Evolutionary conservation across 257 asterid species (phyloP).

Genomic region (Paulownia fortunei): DNA sequence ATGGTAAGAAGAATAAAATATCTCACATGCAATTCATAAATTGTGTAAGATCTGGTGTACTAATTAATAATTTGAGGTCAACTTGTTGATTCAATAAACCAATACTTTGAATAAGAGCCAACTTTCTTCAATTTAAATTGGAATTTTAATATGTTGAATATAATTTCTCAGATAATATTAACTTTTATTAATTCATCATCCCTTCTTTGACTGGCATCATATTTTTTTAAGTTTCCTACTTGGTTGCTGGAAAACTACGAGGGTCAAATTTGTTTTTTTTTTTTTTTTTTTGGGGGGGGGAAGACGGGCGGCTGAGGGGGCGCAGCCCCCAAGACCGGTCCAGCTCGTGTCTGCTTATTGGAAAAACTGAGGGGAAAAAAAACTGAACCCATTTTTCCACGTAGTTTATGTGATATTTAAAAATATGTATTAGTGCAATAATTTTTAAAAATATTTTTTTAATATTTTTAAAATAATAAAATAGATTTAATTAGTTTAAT

Average conservation of each 20-base stretch:
- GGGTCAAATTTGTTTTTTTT: too few relatives aligned
- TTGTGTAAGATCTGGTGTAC: background rate
- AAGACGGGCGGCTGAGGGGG: background rate
- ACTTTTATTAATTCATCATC: background rate
- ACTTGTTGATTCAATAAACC: background rate
- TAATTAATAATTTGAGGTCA: background rate
- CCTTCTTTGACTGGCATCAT: background rate
- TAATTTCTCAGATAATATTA: background rate
- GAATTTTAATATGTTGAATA: background rate
- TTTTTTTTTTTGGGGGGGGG: too few relatives aligned
- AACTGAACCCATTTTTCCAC: too few relatives aligned
- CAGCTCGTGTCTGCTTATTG: background rate
- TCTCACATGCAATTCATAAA: background rate
- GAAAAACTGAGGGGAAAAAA: too few relatives aligned
- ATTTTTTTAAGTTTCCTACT: background rate
- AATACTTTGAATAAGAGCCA: background rate
- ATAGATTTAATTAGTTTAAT: too few relatives aligned
- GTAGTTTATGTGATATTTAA: too few relatives aligned
- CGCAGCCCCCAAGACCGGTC: background rate
- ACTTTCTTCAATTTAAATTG: background rate
- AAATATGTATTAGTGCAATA: too few relatives aligned
- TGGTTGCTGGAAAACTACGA: background rate
- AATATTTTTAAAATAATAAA: too few relatives aligned
- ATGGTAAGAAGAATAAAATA: background rate
- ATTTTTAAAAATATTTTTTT: too few relatives aligned